Percentiles rank a stretch among this genome's conserved stretches.
phyloP scores from a whole-genome alignment of 2,329 filamentous ascomycete species.

The Pseudohalonectria lignicola region DNA sequence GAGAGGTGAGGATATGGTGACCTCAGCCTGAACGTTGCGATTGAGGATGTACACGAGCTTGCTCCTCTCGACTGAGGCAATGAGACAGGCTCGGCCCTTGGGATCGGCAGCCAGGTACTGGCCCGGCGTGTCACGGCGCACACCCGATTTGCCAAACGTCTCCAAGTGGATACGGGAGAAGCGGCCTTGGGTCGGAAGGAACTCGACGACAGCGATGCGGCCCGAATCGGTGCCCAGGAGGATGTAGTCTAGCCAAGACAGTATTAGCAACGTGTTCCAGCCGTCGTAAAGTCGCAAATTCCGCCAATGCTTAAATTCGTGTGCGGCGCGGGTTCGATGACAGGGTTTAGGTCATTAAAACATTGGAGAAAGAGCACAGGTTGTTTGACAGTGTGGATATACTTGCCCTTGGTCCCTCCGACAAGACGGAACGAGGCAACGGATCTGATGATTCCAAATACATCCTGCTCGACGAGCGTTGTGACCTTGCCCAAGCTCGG shows the following conservation, averaged over 20 bases:
- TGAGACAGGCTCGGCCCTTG: constrained; percentile 87
- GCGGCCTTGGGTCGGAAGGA: constrained; percentile 72
- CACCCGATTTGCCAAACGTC: constrained; percentile 95
- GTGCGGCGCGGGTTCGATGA: constrained; percentile 36
- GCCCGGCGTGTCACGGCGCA: constrained; percentile 85
- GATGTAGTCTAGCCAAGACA: constrained; percentile 98
- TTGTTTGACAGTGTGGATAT: constrained; percentile 15
- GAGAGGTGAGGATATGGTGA: constrained; percentile 92
- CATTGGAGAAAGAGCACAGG: no score
- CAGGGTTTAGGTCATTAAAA: constrained; percentile 58
- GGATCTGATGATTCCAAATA: constrained; percentile 89
- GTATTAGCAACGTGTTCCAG: no score
- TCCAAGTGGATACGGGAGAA: constrained; percentile 89
- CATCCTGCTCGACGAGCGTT: constrained; percentile 80
- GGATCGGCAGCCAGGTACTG: constrained; percentile 95
- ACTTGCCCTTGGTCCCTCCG: constrained; percentile 91
- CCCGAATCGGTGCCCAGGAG: constrained; percentile 94
- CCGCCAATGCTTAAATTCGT: neutral
- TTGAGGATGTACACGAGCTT: constrained; percentile 99
- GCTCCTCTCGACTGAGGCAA: constrained; percentile 95
- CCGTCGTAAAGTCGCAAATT: no score
- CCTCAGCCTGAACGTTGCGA: constrained; percentile 83
- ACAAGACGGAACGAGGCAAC: constrained; percentile 85
- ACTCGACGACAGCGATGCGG: constrained; percentile 88
- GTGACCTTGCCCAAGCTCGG: constrained; percentile 76